Conservation (phyloP, 768 basidiomycete species). For the Polyporus arcularius region DNA sequence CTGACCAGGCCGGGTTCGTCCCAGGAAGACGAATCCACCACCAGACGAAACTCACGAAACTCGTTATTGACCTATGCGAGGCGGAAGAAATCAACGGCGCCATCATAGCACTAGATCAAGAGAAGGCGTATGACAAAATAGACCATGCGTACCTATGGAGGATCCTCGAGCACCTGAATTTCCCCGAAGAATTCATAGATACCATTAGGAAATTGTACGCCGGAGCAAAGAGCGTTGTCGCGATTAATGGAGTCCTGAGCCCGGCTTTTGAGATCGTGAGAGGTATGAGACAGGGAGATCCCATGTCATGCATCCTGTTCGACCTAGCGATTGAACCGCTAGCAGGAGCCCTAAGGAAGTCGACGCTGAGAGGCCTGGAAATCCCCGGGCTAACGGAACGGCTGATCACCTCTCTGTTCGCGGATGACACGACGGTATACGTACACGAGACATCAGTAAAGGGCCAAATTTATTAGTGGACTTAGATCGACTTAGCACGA, state of each 20-base stretch:
- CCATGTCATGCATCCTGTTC: constrained; percentile 35
- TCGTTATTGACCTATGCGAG: constrained; percentile 15
- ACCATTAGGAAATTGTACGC: constrained; percentile 33
- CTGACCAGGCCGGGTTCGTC: constrained; percentile 42
- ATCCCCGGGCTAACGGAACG: constrained; percentile 14
- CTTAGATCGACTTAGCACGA: too few species aligned
- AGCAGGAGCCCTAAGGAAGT: constrained; percentile 17
- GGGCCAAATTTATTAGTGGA: too few species aligned
- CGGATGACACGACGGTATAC: constrained; percentile 29
- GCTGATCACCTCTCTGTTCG: constrained; percentile 26
- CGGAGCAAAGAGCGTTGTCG: constrained; percentile 30
- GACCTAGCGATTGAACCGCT: constrained; percentile 34
- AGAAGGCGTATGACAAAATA: constrained; percentile 23
- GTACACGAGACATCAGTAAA: constrained; percentile 31
- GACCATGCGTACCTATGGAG: constrained; percentile 15
- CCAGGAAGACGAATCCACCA: constrained; percentile 32
- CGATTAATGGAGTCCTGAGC: constrained; percentile 35
- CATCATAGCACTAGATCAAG: constrained; percentile 18
- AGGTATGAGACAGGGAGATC: constrained; percentile 39
- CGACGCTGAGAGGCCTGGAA: constrained; percentile 20
- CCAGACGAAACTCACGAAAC: constrained; percentile 31
- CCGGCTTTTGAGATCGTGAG: constrained; percentile 25
- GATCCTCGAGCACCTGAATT: neutral
- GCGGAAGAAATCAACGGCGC: constrained; percentile 4
- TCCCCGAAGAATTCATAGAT: constrained; percentile 20